Conservation (phyloP, 495 filamentous ascomycete species). For the Chaetomidium leptoderma region DNA sequence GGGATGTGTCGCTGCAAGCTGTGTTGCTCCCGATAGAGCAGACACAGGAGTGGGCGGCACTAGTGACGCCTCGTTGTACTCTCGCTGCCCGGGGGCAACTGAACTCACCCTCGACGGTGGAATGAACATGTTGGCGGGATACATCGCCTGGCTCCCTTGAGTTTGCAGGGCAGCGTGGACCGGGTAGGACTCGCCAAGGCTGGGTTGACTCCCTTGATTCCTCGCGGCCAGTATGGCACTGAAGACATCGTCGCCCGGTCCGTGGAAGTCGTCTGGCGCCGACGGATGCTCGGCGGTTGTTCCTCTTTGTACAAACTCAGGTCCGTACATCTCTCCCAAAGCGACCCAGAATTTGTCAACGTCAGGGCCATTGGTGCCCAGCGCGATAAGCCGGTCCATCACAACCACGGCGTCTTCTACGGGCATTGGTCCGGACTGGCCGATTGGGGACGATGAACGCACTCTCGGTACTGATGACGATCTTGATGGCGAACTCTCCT, state of each 20-base stretch:
- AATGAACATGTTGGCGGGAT: background rate
- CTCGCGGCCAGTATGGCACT: background rate
- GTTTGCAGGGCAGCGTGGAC: background rate
- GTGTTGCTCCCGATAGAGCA: background rate
- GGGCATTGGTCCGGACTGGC: background rate
- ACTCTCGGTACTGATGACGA: background rate
- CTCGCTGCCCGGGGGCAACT: background rate
- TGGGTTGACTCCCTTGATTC: background rate
- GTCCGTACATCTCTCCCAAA: background rate
- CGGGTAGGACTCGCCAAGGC: background rate
- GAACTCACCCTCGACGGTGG: background rate
- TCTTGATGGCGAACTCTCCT: background rate
- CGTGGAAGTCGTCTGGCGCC: no score
- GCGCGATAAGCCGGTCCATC: background rate
- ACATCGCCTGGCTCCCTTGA: background rate
- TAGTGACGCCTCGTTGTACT: background rate
- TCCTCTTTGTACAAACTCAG: background rate
- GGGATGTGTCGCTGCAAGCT: background rate
- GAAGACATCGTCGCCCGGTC: background rate
- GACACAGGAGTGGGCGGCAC: background rate
- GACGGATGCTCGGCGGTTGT: background rate
- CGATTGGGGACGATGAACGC: background rate
- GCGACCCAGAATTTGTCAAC: constrained; percentile 1
- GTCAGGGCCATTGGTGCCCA: background rate
- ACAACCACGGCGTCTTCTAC: background rate